Percentiles rank a stretch among this genome's conserved stretches.
Conservation (phyloP, 345 rosid species). For the Brassica rapa region DNA sequence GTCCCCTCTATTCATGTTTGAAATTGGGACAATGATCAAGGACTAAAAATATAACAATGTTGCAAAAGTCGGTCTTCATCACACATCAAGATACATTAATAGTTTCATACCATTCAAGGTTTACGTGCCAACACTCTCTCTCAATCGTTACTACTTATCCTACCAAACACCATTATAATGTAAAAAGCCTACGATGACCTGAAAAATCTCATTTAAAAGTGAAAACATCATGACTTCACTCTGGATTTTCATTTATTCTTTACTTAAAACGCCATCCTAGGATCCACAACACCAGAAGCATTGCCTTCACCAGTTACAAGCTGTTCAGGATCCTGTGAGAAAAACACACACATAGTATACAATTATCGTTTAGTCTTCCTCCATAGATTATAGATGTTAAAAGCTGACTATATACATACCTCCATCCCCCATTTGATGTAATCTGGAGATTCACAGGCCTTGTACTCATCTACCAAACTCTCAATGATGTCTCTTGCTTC, state of each 20-base stretch:
- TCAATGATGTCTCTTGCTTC: constrained; percentile 91
- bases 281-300: neutral
- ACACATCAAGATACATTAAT: constrained; percentile 19
- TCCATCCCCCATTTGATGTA: constrained; percentile 99
- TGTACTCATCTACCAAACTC: constrained; percentile 92
- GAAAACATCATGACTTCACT: constrained; percentile 16
- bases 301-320: neutral
- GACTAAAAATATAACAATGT: neutral
- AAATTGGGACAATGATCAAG: constrained; percentile 10
- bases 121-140: constrained; percentile 32
- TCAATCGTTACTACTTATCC: constrained; percentile 5
- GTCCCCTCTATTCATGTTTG: constrained; percentile 16
- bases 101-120: neutral
- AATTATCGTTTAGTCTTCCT: neutral
- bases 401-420: constrained; percentile 45
- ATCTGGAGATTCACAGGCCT: constrained; percentile 95
- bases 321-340: neutral
- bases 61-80: constrained; percentile 4
- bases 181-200: constrained; percentile 16
- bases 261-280: neutral
- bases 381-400: neutral
- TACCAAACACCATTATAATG: constrained; percentile 20
- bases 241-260: constrained; percentile 1
- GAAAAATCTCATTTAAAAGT: constrained; percentile 10
- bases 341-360: neutral